phyloP scores from a whole-genome alignment of 305 asterid species.

The Petunia hybrid region DNA sequence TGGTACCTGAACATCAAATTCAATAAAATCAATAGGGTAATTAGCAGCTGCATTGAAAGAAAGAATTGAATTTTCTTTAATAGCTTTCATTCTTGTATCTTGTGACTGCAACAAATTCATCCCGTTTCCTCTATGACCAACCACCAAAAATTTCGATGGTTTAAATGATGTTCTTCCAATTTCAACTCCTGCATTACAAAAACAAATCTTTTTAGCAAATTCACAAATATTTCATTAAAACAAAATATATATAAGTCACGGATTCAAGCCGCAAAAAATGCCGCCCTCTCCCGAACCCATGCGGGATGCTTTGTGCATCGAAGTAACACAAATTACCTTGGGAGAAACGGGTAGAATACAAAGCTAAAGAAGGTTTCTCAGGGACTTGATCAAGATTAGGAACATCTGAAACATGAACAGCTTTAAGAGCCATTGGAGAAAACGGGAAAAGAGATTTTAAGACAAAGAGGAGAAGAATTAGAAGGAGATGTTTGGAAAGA shows the following conservation, averaged over 20 bases:
- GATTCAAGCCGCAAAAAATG: too few relatives aligned
- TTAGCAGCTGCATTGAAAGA: constrained; percentile 82
- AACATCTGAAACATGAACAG: constrained; percentile 82
- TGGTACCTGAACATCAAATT: constrained; percentile 93
- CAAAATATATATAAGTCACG: too few relatives aligned
- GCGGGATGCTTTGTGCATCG: too few relatives aligned
- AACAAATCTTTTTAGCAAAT: neutral
- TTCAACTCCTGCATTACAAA: constrained; percentile 50
- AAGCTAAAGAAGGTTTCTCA: constrained; percentile 58
- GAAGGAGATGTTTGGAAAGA: constrained; percentile 31
- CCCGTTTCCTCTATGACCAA: constrained; percentile 95
- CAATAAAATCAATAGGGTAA: constrained; percentile 76
- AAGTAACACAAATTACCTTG: constrained; percentile 44
- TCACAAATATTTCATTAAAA: too few relatives aligned
- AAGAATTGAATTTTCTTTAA: constrained; percentile 83
- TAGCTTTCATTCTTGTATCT: constrained; percentile 79
- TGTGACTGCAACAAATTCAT: constrained; percentile 84
- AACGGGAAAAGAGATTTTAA: neutral
- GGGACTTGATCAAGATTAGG: constrained; percentile 77
- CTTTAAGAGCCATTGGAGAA: constrained; percentile 74
- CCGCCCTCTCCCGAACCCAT: too few relatives aligned
- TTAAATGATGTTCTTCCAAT: constrained; percentile 55
- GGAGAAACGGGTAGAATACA: constrained; percentile 54
- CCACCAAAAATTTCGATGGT: constrained; percentile 73
- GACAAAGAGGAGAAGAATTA: constrained; percentile 28